Evolutionary conservation across 441 rosid species (phyloP), one percentile per base, ranked within the genome.

Genomic region (Melastoma candidum): DNA sequence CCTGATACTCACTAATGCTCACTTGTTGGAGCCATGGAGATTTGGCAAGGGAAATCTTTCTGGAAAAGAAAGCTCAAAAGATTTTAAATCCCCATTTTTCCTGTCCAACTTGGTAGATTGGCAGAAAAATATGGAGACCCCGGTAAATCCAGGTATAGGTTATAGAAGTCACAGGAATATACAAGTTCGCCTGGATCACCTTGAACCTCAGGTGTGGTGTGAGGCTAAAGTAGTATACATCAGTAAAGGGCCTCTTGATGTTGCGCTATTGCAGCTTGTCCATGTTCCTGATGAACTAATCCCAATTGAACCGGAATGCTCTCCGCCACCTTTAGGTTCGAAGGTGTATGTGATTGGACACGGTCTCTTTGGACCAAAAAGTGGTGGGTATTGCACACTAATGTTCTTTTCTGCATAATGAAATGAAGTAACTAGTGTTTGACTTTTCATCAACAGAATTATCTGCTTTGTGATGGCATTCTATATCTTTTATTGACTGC

Each of bases 21-120:
- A 89, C 79, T 70, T 94, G 56, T 73, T 89, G 65, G 96, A 89
- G 68, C 99, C 99, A 0, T 85, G 97, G 99, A 85, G 96, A 63
- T 87, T 81, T 75, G 95, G 97, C 14, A 87, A 78, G 73, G 68
- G 87, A 65, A 62, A 77, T 53, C 70, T 70, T 13, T 58, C 48
- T 63, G 78, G 81, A 48, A 68, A 68, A 67, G 70, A 63, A 54
- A 27, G 65, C 56, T 48, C 48, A 59, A 68, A 50, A 12, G 57
- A 57, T 57, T 54, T 59, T 47, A 79, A 61, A 53, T 63, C 68
- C 71, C 52, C 59, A 44, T 70, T 69, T 63, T 63, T 64, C 12
- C 25, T 53, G 47, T 57, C 53, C 46, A 47, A 41, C 49, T 64
- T 59, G 64, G 70, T 57, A 50, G 74, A 73, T 51, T 58, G 59